phyloP scores from a whole-genome alignment of 2,329 filamentous ascomycete species.

The Cercospora sp. region DNA sequence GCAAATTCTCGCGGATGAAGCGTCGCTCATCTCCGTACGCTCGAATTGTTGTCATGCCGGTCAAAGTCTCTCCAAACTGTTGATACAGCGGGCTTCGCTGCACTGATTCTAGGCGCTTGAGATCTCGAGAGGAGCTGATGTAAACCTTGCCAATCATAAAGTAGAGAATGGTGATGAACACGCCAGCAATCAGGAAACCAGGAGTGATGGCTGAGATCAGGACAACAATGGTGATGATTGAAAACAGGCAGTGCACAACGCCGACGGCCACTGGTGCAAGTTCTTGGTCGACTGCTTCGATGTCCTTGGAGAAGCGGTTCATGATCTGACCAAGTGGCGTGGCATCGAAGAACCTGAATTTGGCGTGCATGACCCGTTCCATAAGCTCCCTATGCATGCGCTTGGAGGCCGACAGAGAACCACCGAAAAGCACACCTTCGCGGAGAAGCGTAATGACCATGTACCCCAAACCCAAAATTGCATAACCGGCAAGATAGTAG shows the following conservation, averaged over 20 bases:
- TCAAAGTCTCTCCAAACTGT: slow-evolving; percentile 94
- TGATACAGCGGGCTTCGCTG: slow-evolving; percentile 95
- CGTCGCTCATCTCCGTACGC: slow-evolving; percentile 92
- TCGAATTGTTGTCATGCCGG: slow-evolving; percentile 92
- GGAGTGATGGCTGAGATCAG: slow-evolving; percentile 89
- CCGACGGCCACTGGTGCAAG: slow-evolving; percentile 88
- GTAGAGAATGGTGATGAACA: slow-evolving; percentile 83
- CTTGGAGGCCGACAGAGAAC: slow-evolving; percentile 83
- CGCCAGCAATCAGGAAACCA: slow-evolving; percentile 79
- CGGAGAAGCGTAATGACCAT: slow-evolving; percentile 78
- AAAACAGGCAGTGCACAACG: slow-evolving; percentile 64
- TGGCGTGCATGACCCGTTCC: slow-evolving; percentile 76
- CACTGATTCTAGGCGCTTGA: slow-evolving; percentile 92
- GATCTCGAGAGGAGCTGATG: slow-evolving; percentile 84
- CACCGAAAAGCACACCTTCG: slow-evolving; percentile 88
- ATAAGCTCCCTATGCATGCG: slow-evolving; percentile 80
- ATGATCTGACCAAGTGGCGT: slow-evolving; percentile 95
- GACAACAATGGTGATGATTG: slow-evolving; percentile 79
- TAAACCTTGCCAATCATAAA: slow-evolving; percentile 84
- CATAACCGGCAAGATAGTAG: slow-evolving; percentile 85
- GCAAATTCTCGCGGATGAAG: slow-evolving; percentile 88
- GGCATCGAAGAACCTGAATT: slow-evolving; percentile 96
- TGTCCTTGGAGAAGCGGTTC: slow-evolving; percentile 97
- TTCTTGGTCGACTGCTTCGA: slow-evolving; percentile 93
- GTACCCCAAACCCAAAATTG: slow-evolving; percentile 72